Percentiles rank a stretch among this genome's conserved stretches.
Evolutionary conservation across 306 rosid genomes (phyloP).

Genomic region (Sphenostylis stenocarpa): DNA sequence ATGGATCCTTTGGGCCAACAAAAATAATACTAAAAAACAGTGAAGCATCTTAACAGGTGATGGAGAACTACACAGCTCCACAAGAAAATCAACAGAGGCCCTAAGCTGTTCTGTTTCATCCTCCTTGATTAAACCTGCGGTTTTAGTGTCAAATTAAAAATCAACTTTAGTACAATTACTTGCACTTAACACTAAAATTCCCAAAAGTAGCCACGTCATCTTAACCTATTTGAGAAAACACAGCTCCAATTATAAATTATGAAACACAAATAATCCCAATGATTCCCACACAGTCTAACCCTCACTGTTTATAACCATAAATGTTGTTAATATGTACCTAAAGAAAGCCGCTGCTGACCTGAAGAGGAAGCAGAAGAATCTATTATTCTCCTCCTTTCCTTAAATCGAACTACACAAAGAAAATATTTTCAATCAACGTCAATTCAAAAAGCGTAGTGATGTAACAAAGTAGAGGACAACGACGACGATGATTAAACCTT

Average conservation of each 20-base stretch:
- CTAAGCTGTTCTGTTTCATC: constrained; percentile 78
- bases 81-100: constrained; percentile 82
- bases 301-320: background rate
- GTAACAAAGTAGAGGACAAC: background rate
- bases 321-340: constrained; percentile 46
- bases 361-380: constrained; percentile 41
- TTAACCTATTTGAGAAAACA: background rate
- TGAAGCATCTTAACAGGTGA: constrained; percentile 54
- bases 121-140: constrained; percentile 53
- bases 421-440: constrained; percentile 10
- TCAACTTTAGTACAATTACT: background rate
- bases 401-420: constrained; percentile 58
- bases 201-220: background rate
- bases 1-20: background rate
- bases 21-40: background rate
- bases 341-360: constrained; percentile 39
- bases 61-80: constrained; percentile 71
- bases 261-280: background rate
- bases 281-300: background rate
- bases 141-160: constrained; percentile 12
- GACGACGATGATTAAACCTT: constrained; percentile 47
- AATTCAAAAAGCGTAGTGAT: background rate
- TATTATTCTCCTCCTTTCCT: constrained; percentile 62
- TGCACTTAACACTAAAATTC: background rate
- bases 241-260: background rate